Conservation (phyloP, 805 yeast species). For the Wickerhamiella allomyrinae region DNA sequence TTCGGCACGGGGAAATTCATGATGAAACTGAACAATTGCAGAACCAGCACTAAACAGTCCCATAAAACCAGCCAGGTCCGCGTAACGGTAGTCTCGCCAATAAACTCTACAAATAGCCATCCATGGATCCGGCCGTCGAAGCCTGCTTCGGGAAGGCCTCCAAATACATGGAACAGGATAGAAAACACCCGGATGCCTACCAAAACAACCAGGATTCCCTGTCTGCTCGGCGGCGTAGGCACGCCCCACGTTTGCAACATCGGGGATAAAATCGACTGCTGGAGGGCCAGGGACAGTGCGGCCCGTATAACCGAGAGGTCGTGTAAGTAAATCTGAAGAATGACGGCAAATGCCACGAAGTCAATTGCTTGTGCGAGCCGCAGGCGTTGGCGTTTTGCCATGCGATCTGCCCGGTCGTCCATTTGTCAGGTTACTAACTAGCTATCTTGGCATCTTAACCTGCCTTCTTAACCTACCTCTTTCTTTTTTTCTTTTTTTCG, state of each 20-base stretch:
- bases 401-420: not conserved
- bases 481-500: no score
- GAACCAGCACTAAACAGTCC: conserved; percentile 1
- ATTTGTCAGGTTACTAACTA: no score
- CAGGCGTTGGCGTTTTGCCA: not conserved
- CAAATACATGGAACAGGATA: not conserved
- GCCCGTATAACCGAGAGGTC: conserved; percentile 3
- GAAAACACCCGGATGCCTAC: conserved; percentile 1
- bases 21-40: conserved; percentile 1
- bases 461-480: no score
- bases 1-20: not conserved
- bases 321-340: conserved; percentile 4
- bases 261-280: conserved; percentile 3
- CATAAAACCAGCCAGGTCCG: conserved; percentile 1
- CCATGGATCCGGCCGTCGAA: conserved; percentile 9
- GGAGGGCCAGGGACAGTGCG: not conserved
- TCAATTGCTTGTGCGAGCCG: conserved; percentile 1
- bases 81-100: conserved; percentile 5
- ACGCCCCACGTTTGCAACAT: not conserved
- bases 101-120: conserved; percentile 5
- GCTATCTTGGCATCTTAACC: no score
- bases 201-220: not conserved
- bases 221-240: not conserved
- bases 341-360: not conserved
- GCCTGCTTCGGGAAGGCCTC: not conserved